A percentile compares a stretch with the other conserved stretches of the same genome.
phyloP scores from a whole-genome alignment of 495 filamentous ascomycete genomes.

The Parachaetomium inaequale region DNA sequence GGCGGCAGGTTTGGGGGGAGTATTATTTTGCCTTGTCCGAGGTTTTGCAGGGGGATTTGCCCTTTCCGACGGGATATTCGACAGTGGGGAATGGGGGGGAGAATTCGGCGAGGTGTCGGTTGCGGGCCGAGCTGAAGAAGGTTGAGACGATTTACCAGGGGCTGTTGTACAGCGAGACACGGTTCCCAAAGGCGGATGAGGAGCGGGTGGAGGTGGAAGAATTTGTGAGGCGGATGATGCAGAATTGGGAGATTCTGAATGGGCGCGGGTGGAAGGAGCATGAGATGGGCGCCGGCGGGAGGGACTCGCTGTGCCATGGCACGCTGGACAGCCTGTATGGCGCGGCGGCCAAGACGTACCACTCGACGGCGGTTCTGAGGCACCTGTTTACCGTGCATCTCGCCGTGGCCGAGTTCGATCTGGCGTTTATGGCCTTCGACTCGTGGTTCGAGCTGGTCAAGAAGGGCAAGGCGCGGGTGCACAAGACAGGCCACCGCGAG shows the following conservation, averaged over 20 bases:
- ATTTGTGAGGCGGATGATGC: slow-evolving; percentile 74
- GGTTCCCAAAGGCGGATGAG: slow-evolving; percentile 79
- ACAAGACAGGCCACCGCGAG: slow-evolving; percentile 70
- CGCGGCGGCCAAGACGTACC: slow-evolving; percentile 86
- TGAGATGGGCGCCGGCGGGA: slow-evolving; percentile 75
- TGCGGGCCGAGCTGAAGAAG: slow-evolving; percentile 66
- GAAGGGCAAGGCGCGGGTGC: slow-evolving; percentile 71
- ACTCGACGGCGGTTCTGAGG: slow-evolving; percentile 81
- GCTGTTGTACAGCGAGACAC: slow-evolving; percentile 66
- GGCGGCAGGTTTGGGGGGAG: slow-evolving; percentile 67
- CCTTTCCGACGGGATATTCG: slow-evolving; percentile 46
- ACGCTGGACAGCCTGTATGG: slow-evolving; percentile 83
- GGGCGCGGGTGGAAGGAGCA: slow-evolving; percentile 70
- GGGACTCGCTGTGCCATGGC: slow-evolving; percentile 62
- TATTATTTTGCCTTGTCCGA: slow-evolving; percentile 74
- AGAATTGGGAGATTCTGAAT: slow-evolving; percentile 79
- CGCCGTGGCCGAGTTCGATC: slow-evolving; percentile 78
- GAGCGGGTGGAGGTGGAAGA: slow-evolving; percentile 69
- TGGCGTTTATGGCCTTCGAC: slow-evolving; percentile 82
- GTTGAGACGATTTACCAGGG: slow-evolving; percentile 71
- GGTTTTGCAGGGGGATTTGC: slow-evolving; percentile 54
- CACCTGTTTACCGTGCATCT: slow-evolving; percentile 87
- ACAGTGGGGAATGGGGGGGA: slow-evolving; percentile 34
- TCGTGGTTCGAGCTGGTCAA: slow-evolving; percentile 84
- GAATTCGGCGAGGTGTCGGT: slow-evolving; percentile 56